phyloP scores from a whole-genome alignment of 2,329 filamentous ascomycete genomes.

The Pseudogymnoascus sp. region DNA sequence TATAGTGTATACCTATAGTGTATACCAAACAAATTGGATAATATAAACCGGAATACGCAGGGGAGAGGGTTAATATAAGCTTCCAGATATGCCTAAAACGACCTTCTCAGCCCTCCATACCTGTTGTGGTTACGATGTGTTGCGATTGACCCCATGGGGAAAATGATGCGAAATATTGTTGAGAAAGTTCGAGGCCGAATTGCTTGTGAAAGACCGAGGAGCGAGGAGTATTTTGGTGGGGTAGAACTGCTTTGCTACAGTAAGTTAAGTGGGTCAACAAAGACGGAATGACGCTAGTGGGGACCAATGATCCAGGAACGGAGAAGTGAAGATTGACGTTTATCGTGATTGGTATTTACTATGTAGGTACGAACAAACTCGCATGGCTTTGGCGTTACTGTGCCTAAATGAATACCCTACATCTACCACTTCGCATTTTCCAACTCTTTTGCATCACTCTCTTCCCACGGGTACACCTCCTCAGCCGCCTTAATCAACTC shows the following conservation, averaged over 20 bases:
- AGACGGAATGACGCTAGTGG: constrained; percentile 1
- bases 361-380: too few species aligned
- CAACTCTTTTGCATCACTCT: constrained; percentile 30
- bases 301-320: background rate
- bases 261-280: background rate
- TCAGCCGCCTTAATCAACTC: constrained; percentile 30
- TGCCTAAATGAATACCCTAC: too few species aligned
- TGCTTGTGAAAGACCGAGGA: constrained; percentile 8
- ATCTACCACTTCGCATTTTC: constrained; percentile 12
- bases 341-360: too few species aligned
- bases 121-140: background rate
- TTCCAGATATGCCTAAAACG: too few species aligned
- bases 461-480: constrained; percentile 32
- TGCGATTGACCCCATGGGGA: background rate
- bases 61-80: background rate
- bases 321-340: background rate
- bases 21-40: background rate
- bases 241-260: background rate
- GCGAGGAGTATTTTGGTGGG: background rate
- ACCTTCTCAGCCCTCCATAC: too few species aligned
- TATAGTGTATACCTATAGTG: background rate
- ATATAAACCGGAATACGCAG: background rate
- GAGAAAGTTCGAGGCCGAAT: background rate
- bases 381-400: too few species aligned
- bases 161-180: background rate